Evolutionary conservation across 2,329 filamentous ascomycete genomes (phyloP), one percentile per base, ranked within the genome.

Genomic region (Aspergillus sergii): DNA sequence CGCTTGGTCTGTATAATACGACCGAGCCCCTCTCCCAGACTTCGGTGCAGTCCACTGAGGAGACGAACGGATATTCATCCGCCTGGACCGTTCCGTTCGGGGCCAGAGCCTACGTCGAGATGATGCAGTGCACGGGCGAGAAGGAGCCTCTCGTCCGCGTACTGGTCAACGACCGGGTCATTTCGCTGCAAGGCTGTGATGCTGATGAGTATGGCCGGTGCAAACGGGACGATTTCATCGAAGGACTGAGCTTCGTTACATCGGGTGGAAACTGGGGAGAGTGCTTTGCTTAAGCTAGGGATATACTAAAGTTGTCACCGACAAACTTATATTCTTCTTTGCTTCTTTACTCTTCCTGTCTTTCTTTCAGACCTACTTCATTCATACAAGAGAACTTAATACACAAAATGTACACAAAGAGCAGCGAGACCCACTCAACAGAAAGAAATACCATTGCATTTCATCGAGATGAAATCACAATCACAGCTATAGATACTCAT

Each of bases 61-160:
- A 88, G 61, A 85, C 85, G 1, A 82, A 86, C 41, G 92, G 92
- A 3, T 97, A 88, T 75, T 89, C 90, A 12, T 87, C 92, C 0
- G 85, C 89, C 16, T 94, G 91, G 89, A 86, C 88, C 0, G 92
- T 96, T 21, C 91, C 94, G 0, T 97, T 97, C 78, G 91, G 85
- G 0, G 89, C 87, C 21, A 84, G 93, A 59, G 86, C 93, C 77
- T 96, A 96, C 75, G 87, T 97, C 41, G 94, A 97, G 83, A 95
- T 94, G 83, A 89, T 97, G 86, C 78, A 78, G 46, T 97, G 94
- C 2, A 80, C 66, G 41, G 57, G 43, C 0, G 61, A 75, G 28
- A 57, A 68, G 21, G 87, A 92, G 72, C 91, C 95, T 76, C 82
- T 90, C 58, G 91, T 97, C 12, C 85, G 94, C 43, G 83, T 96